Base-by-base conservation (phyloP, 495 filamentous ascomycete species). In the Penicillium arizonense region DNA sequence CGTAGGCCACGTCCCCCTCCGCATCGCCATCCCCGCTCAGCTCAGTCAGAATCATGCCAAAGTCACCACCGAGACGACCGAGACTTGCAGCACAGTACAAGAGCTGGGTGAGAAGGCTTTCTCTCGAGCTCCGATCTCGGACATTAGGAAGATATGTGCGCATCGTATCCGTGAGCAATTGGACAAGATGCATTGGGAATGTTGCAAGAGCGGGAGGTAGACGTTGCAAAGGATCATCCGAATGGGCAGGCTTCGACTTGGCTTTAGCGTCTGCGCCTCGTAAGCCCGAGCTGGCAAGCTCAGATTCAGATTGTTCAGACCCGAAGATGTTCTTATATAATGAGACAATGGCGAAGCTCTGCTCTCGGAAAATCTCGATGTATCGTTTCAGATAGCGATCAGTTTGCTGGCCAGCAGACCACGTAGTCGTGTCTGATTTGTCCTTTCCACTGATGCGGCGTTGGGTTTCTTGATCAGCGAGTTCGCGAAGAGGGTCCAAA, bases 311-410 rank as follows among this genome's bases (percentile, higher is more conserved):
- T 57, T 70, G 59, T 38, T 77, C 71, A 7, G 81, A 75, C 3
- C 87, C 83, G 63, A 97, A 97, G 40, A 97, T 94, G 59, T 83
- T 89, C 55, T 84, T 87, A 66, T 94, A 96, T 81, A 97, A 88
- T 16, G 88, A 91, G 18, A 97, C 82, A 52, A 97, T 95, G 10
- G 87, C 88, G 63, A 99, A 99, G 61, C 89, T 94, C 70, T 99
- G 95, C 71, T 99, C 95, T 46, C 95, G 87, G 71, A 97, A 97
- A 26, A 97, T 96, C 68, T 99, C 95, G 59, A 99, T 87, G 72
- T 96, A 99, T 46, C 90, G 77, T 67, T 99, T 99, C 34, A 99
- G 74, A 58, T 91, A 99, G 21, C 90, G 81, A 63, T 97, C 95
- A 2, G 92, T 96, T 62, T 98, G 94, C 61, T 95, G 90, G 0